Base-by-base conservation (phyloP, 768 basidiomycete genomes). In the Xanthoconium purpureum region DNA sequence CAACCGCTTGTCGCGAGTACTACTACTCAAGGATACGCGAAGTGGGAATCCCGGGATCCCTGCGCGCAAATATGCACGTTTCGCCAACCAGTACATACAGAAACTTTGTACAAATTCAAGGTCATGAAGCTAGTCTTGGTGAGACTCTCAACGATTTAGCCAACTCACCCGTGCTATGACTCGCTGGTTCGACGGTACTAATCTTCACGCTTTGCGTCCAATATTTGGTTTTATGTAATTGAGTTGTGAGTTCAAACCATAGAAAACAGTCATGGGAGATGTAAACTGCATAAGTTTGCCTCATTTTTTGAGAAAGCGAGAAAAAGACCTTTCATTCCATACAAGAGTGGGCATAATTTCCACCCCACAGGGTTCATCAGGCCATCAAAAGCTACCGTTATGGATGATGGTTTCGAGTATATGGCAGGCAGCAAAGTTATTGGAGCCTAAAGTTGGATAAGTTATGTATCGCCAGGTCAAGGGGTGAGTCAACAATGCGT, bases 291-390 rank as follows among this genome's bases (percentile, higher is more conserved):
- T 52, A 49, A 50, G 55, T 59, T 59, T 45, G 39, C 38, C 42
- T 59, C 46, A 29, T 58, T 35, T 38, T 42, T 18, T 18, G 32
- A 63, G 48, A 50, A 47, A 32, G 33, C 18, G 13, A 45, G 47
- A 20, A 50, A 33, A 40, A 13, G 40, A 59, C 59, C 55, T 58
- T 44, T 44, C 12, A n/a, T 46, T 46, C 35, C 46, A 43, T 48
- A 32, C 14, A 36, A 8, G 28, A 33, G 12, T 37, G 32, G 35
- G 18, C 30, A 46, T 46, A 52, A 46, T 52, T 18, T 36, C 55
- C 56, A 35, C 24, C 44, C 47, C 39, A 55, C n/a, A n/a, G 24
- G 24, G 7, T 38, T 44, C 40, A 39, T 36, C 13, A 42, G 28
- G 38, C 29, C 24, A 50, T 29, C 14, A n/a, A 47, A 28, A 8